Conservation (phyloP, 2,329 filamentous ascomycete species). For the Colletotrichum gigasporum region DNA sequence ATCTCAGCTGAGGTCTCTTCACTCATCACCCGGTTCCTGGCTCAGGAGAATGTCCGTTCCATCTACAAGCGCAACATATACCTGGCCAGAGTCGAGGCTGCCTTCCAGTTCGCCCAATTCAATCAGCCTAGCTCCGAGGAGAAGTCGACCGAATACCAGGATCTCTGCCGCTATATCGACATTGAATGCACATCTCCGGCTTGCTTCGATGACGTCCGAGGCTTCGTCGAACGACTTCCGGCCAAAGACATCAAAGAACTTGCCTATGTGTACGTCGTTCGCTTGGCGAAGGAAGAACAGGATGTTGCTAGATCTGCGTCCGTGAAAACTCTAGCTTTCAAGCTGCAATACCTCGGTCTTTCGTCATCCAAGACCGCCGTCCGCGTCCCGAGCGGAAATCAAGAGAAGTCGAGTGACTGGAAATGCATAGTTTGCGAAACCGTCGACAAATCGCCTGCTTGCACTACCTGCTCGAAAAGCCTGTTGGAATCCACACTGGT, state of each 20-base stretch:
- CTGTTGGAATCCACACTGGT: constrained; percentile 25
- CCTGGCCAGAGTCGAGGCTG: constrained; percentile 48
- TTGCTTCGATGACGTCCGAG: constrained; percentile 59
- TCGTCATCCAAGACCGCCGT: constrained; percentile 47
- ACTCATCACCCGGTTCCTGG: constrained; percentile 23
- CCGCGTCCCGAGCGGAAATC: constrained; percentile 34
- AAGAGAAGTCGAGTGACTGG: constrained; percentile 32
- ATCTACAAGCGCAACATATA: constrained; percentile 52
- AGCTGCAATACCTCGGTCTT: constrained; percentile 55
- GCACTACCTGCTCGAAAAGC: constrained; percentile 8
- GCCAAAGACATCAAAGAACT: constrained; percentile 51
- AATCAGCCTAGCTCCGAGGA: neutral
- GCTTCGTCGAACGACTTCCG: constrained; percentile 52
- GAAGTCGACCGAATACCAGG: constrained; percentile 31
- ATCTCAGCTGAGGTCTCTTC: constrained; percentile 15
- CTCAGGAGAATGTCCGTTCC: constrained; percentile 33
- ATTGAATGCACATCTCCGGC: constrained; percentile 46
- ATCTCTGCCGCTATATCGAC: constrained; percentile 47
- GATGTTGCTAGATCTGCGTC: constrained; percentile 36
- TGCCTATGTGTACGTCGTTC: constrained; percentile 46
- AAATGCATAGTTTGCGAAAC: constrained; percentile 23
- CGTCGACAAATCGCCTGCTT: neutral
- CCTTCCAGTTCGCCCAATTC: constrained; percentile 42
- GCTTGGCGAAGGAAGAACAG: constrained; percentile 40
- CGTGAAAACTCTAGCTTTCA: constrained; percentile 47